phyloP scores from a whole-genome alignment of 768 basidiomycete genomes.

The Pulveroboletus ravenelii region DNA sequence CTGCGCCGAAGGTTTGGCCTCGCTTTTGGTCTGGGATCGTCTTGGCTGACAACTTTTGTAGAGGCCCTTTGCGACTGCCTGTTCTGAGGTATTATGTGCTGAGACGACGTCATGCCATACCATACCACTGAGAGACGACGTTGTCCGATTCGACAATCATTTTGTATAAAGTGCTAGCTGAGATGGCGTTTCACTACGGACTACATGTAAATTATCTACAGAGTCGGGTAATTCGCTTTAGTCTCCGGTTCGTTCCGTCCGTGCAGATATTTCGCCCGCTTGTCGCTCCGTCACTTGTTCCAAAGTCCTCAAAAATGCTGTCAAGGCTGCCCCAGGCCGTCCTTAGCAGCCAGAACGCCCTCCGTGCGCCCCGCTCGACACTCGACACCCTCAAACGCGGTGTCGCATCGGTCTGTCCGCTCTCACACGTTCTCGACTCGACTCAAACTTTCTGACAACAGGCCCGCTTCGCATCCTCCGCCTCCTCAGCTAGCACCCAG shows the following conservation, averaged over 20 bases:
- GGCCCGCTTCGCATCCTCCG: constrained; percentile 71
- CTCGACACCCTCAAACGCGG: constrained; percentile 41
- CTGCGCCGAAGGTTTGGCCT: constrained; percentile 44
- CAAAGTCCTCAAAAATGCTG: constrained; percentile 67
- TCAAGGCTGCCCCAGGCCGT: constrained; percentile 76
- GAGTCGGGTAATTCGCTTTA: constrained; percentile 18
- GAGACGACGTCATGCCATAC: constrained; percentile 5
- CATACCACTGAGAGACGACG: constrained; percentile 15
- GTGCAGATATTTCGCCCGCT: constrained; percentile 33
- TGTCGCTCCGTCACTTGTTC: constrained; percentile 41
- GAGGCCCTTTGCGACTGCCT: constrained; percentile 72
- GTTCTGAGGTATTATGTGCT: constrained; percentile 32
- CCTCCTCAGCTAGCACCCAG: constrained; percentile 56
- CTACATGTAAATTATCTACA: constrained; percentile 29
- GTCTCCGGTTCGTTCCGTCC: constrained; percentile 50
- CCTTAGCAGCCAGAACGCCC: constrained; percentile 53
- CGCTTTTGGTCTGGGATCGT: constrained; percentile 19
- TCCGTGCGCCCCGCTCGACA: constrained; percentile 44
- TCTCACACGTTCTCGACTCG: constrained; percentile 6
- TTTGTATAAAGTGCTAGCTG: constrained; percentile 18
- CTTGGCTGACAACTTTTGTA: constrained; percentile 30
- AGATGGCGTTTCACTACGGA: constrained; percentile 13
- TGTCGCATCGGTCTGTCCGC: constrained; percentile 44
- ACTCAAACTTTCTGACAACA: constrained; percentile 29
- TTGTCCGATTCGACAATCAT: neutral